Percentiles rank a stretch among this genome's conserved stretches.
phyloP scores from a whole-genome alignment of 2,329 filamentous ascomycete species.

The Neonectria faginata region DNA sequence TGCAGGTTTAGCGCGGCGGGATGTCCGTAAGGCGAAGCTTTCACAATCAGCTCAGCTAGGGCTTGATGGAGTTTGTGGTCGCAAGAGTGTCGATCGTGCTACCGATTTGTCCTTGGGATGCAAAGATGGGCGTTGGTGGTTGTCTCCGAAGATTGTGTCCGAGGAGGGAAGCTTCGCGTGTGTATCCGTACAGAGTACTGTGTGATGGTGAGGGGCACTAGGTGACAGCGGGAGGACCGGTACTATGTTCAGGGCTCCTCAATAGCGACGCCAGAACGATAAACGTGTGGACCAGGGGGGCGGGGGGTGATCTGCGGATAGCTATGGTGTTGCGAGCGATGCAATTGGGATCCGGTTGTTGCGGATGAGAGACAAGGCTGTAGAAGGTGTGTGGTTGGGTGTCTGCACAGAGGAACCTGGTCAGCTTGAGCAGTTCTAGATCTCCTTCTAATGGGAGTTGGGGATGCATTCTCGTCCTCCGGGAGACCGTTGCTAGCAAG shows the following conservation, averaged over 20 bases:
- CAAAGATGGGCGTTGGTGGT: slow-evolving; percentile 15
- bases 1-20: slow-evolving; percentile 48
- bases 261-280: slow-evolving; percentile 47
- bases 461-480: slow-evolving; percentile 5
- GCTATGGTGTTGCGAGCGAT: slow-evolving; percentile 32
- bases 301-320: slow-evolving; percentile 4
- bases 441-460: slow-evolving; percentile 10
- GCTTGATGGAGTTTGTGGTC: slow-evolving; percentile 14
- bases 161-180: slow-evolving; percentile 19
- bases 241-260: slow-evolving; percentile 41
- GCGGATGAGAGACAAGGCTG: slow-evolving; percentile 3
- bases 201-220: slow-evolving; percentile 21
- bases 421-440: slow-evolving; percentile 23
- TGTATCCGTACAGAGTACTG: neutral
- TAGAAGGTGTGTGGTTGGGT: slow-evolving; percentile 31
- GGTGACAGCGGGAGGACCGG: slow-evolving; percentile 39
- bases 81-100: slow-evolving; percentile 21
- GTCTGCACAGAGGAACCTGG: slow-evolving; percentile 29
- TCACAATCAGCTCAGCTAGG: slow-evolving; percentile 32
- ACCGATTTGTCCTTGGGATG: slow-evolving; percentile 1
- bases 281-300: slow-evolving; percentile 25
- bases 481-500: neutral
- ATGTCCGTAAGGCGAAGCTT: slow-evolving; percentile 46
- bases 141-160: slow-evolving; percentile 9
- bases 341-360: slow-evolving; percentile 39